These are phyloP conservation scores for Fragaria nilgerrensis DNA, from an alignment of 306 rosid species.

Conservation along the genomic window DNA sequence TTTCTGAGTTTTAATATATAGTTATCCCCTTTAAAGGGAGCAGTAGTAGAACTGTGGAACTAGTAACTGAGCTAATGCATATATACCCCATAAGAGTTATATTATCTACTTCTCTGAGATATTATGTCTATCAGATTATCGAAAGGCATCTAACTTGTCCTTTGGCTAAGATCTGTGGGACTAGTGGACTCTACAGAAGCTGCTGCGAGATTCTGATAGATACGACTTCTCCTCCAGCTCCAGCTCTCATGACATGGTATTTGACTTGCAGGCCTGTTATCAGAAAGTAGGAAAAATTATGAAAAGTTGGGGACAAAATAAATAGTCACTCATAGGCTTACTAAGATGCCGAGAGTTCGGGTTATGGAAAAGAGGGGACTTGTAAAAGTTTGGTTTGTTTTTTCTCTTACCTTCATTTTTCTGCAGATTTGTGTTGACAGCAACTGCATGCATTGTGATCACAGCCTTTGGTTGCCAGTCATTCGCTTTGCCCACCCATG, in stretches of 20 bases:
- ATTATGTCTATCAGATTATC: neutral
- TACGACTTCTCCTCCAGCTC: slow-evolving; percentile 73
- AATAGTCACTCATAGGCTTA: neutral
- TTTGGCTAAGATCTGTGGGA: neutral
- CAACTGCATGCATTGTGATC: slow-evolving; percentile 80
- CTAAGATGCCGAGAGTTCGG: neutral
- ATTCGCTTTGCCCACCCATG: slow-evolving; percentile 71
- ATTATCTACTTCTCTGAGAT: neutral
- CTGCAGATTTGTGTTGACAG: slow-evolving; percentile 93
- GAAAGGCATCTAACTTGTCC: neutral
- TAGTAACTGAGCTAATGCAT: neutral
- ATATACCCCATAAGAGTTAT: neutral
- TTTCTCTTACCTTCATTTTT: slow-evolving; percentile 66
- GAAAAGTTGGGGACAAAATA: neutral
- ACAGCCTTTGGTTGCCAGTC: slow-evolving; percentile 98
- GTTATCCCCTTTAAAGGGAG: neutral
- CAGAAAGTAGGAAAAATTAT: neutral
- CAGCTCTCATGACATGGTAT: slow-evolving; percentile 88
- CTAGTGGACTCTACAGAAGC: slow-evolving; percentile 56
- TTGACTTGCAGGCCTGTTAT: slow-evolving; percentile 68
- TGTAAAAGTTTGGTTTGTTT: neutral
- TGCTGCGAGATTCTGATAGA: slow-evolving; percentile 91
- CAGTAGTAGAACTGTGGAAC: neutral
- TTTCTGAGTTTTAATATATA: neutral
- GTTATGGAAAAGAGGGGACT: neutral